These are phyloP conservation scores for Candida manassasensis DNA, from an alignment of 805 yeast genomes.

Conservation along the genomic window DNA sequence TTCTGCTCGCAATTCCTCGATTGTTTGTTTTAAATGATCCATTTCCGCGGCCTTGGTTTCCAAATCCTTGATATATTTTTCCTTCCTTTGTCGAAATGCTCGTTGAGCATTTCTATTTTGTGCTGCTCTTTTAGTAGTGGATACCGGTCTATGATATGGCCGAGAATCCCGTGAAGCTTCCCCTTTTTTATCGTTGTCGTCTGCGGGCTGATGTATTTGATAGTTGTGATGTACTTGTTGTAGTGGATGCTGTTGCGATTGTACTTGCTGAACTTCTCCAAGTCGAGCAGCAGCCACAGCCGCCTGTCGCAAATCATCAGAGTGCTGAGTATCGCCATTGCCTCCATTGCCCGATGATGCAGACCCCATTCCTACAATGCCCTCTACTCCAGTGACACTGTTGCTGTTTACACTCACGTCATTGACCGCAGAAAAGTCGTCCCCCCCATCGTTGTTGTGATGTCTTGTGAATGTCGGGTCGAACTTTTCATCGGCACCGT, in stretches of 20 bases:
- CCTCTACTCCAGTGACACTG: too few relatives aligned
- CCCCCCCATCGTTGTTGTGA: constrained; percentile 6
- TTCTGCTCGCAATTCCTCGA: constrained; percentile 65
- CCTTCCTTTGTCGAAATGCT: constrained; percentile 84
- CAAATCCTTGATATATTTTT: constrained; percentile 72
- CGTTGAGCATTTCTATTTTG: constrained; percentile 91
- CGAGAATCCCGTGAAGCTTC: not conserved
- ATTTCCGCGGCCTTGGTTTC: constrained; percentile 66
- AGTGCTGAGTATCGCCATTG: constrained; percentile 4
- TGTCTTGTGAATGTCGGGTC: constrained; percentile 29
- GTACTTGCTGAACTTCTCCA: constrained; percentile 3
- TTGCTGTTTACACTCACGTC: constrained; percentile 17
- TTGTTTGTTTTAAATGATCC: constrained; percentile 56
- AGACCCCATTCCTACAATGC: constrained; percentile 7
- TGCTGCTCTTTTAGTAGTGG: constrained; percentile 77
- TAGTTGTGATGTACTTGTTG: constrained; percentile 10
- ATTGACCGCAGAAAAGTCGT: constrained; percentile 21
- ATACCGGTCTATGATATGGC: constrained; percentile 33
- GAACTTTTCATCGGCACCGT: constrained; percentile 20
- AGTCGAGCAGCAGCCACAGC: constrained; percentile 6
- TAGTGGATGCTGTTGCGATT: constrained; percentile 11
- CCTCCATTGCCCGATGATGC: not conserved
- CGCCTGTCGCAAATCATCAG: constrained; percentile 8
- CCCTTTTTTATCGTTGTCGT: not conserved
- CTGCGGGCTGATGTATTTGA: constrained; percentile 5